Conservation (phyloP, 768 basidiomycete genomes). For the Phylloporus arenicola region DNA sequence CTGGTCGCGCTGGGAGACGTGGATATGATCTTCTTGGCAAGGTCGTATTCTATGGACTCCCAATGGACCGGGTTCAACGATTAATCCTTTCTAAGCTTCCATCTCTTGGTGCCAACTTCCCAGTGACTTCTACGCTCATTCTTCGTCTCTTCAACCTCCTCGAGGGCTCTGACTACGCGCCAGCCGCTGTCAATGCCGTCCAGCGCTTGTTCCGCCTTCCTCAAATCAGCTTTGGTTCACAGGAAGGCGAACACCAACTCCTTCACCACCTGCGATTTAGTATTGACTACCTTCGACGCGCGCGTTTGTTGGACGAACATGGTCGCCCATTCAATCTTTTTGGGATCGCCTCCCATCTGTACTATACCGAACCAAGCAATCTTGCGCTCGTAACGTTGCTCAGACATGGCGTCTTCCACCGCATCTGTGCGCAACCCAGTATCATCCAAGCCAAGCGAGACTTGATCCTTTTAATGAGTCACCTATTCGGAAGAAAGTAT, state of each 20-base stretch:
- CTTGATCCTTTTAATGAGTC: constrained; percentile 52
- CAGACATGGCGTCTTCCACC: constrained; percentile 53
- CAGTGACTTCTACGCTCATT: constrained; percentile 59
- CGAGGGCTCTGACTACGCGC: constrained; percentile 51
- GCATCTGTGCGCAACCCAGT: constrained; percentile 42
- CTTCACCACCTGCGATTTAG: constrained; percentile 64
- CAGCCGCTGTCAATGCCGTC: constrained; percentile 45
- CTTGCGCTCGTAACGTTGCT: constrained; percentile 58
- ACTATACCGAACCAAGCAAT: constrained; percentile 67
- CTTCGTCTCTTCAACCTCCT: constrained; percentile 63
- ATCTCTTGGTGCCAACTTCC: constrained; percentile 58
- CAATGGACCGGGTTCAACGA: constrained; percentile 59
- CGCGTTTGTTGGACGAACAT: constrained; percentile 44
- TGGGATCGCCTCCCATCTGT: constrained; percentile 49
- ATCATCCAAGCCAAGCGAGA: constrained; percentile 40
- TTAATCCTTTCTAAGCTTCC: constrained; percentile 60
- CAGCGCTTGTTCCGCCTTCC: constrained; percentile 51
- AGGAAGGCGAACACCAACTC: constrained; percentile 50
- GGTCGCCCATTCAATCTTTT: constrained; percentile 58
- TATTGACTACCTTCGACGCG: constrained; percentile 63
- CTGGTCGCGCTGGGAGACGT: constrained; percentile 67
- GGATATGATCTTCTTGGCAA: constrained; percentile 67
- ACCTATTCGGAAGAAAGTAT: constrained; percentile 60
- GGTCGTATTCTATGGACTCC: constrained; percentile 66
- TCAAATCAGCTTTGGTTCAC: constrained; percentile 52